These are phyloP conservation scores for Dillenia suffruticosa DNA, from an alignment of 164 flowering plant genomes.

Conservation along the genomic window DNA sequence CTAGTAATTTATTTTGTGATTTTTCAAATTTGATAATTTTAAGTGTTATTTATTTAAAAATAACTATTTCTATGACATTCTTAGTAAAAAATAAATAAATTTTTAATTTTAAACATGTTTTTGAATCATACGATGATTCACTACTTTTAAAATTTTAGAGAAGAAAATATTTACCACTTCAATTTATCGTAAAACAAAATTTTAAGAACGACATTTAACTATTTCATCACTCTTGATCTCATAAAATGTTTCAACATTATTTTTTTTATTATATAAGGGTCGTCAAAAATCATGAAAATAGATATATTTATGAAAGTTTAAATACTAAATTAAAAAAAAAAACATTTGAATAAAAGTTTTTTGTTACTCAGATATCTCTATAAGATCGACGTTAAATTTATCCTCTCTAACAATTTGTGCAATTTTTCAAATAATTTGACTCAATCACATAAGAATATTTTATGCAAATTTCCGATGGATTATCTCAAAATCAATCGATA, in stretches of 20 bases:
- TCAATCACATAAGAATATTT: constrained; percentile 20
- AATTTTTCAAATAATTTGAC: constrained; percentile 39
- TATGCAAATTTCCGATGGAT: neutral
- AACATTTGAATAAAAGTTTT: too few species aligned
- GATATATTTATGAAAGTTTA: too few species aligned
- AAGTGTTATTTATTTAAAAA: constrained; percentile 38
- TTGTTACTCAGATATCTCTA: too few species aligned
- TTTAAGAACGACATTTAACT: constrained; percentile 47
- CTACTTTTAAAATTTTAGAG: constrained; percentile 50
- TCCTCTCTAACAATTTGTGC: constrained; percentile 65
- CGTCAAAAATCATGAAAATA: too few species aligned
- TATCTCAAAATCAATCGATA: constrained; percentile 3
- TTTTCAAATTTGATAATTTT: constrained; percentile 8
- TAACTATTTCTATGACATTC: constrained; percentile 42
- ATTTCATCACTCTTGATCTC: constrained; percentile 50
- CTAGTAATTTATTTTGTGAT: constrained; percentile 36
- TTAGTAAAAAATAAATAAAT: constrained; percentile 21
- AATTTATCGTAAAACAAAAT: constrained; percentile 63
- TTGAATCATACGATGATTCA: constrained; percentile 58
- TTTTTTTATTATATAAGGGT: too few species aligned
- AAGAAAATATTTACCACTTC: constrained; percentile 42
- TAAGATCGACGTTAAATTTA: too few species aligned
- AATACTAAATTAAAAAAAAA: too few species aligned
- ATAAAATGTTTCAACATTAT: too few species aligned
- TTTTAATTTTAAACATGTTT: constrained; percentile 10